A percentile compares a stretch with the other conserved stretches of the same genome.
phyloP scores from a whole-genome alignment of 1,139 yeast genomes.

The Geotrichum macrosporum region DNA sequence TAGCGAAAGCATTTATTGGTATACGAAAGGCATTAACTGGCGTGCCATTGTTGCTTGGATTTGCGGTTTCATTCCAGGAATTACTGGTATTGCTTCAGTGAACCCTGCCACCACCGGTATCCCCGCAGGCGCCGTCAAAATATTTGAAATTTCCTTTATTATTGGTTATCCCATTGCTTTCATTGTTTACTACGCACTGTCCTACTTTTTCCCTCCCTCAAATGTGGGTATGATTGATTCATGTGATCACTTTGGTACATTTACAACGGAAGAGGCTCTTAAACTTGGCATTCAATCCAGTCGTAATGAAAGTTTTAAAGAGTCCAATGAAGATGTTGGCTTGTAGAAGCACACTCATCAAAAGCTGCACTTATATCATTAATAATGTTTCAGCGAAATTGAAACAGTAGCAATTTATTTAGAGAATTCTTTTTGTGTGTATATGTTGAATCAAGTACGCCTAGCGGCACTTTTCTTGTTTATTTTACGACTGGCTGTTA shows the following conservation, averaged over 20 bases:
- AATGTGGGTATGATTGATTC: slow-evolving; percentile 39
- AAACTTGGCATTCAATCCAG: slow-evolving; percentile 3
- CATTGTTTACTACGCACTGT: slow-evolving; percentile 38
- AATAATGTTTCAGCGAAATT: too few species aligned
- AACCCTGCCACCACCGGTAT: slow-evolving; percentile 7
- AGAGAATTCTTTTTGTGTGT: too few species aligned
- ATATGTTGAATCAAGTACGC: too few species aligned
- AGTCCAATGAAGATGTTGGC: background rate
- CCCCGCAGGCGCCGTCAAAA: slow-evolving; percentile 20
- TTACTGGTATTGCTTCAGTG: slow-evolving; percentile 40
- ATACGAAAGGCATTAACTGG: slow-evolving; percentile 37
- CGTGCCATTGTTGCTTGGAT: slow-evolving; percentile 38
- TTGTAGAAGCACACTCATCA: too few species aligned
- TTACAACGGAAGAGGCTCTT: slow-evolving; percentile 7
- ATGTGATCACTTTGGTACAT: slow-evolving; percentile 42
- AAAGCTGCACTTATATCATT: too few species aligned
- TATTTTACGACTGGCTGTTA: too few species aligned
- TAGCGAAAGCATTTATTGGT: slow-evolving; percentile 36
- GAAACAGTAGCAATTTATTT: too few species aligned
- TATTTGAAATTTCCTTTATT: slow-evolving; percentile 30
- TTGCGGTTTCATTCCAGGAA: slow-evolving; percentile 38
- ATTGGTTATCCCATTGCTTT: slow-evolving; percentile 44
- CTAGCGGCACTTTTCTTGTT: too few species aligned
- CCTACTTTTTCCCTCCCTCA: slow-evolving; percentile 40
- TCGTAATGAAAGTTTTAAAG: background rate